phyloP scores from a whole-genome alignment of 129 eudicot species.

The Tagetes erecta region DNA sequence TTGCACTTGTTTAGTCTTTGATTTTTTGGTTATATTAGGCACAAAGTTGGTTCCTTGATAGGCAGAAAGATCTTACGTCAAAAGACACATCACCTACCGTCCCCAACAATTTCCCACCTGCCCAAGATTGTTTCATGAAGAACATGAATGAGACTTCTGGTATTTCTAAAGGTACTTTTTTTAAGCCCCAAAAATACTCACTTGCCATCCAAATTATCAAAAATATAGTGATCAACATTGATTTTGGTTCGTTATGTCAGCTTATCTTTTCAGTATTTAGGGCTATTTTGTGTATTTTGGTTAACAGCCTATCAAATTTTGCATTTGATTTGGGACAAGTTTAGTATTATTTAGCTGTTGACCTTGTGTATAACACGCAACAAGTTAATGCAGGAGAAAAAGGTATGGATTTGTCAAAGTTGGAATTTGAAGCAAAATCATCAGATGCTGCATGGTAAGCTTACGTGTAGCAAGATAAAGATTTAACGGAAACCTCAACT shows the following conservation, averaged over 20 bases:
- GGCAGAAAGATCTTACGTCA: conserved; percentile 35
- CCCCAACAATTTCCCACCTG: conserved; percentile 27
- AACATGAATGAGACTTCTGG: conserved; percentile 34
- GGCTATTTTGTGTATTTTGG: conserved; percentile 7
- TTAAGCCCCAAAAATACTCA: not conserved
- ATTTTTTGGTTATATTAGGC: conserved; percentile 39
- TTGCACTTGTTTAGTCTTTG: conserved; percentile 8
- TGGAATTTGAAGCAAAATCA: conserved; percentile 90
- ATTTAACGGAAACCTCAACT: not conserved
- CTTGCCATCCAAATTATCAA: conserved; percentile 3
- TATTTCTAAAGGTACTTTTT: conserved; percentile 43
- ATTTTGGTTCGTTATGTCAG: not conserved
- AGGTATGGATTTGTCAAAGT: conserved; percentile 45
- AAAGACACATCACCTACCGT: conserved; percentile 37
- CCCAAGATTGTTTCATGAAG: conserved; percentile 37
- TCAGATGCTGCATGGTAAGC: conserved; percentile 87
- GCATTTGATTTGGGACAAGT: not conserved
- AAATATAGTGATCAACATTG: conserved; percentile 3
- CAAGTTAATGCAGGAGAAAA: conserved; percentile 46
- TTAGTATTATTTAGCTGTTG: not conserved
- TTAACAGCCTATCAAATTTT: not conserved
- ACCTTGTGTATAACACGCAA: not conserved
- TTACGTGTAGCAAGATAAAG: conserved; percentile 20
- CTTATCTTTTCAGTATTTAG: not conserved
- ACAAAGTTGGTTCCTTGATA: conserved; percentile 62